phyloP scores from a whole-genome alignment of 805 yeast species.

The Ogataea dorogensis region DNA sequence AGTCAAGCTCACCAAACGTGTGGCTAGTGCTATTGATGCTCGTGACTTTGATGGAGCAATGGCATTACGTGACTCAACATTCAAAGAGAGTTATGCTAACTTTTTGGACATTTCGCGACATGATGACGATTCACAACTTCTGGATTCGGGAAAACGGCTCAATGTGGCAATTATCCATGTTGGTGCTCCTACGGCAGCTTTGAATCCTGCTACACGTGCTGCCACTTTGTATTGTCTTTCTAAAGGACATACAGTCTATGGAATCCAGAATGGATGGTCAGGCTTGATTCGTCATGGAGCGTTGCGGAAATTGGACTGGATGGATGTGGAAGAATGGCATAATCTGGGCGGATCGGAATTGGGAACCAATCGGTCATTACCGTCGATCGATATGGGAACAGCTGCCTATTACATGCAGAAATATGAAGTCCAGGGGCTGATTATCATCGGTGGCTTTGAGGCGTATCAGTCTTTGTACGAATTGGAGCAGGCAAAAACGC shows the following conservation, averaged over 20 bases:
- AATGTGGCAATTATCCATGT: constrained; percentile 85
- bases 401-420: constrained; percentile 92
- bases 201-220: constrained; percentile 91
- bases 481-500: constrained; percentile 68
- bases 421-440: constrained; percentile 80
- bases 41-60: constrained; percentile 87
- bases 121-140: constrained; percentile 58
- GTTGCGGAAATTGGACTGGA: constrained; percentile 72
- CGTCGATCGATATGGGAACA: constrained; percentile 81
- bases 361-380: constrained; percentile 91
- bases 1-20: constrained; percentile 81
- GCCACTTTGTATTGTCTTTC: constrained; percentile 86
- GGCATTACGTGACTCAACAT: constrained; percentile 81
- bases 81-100: constrained; percentile 74
- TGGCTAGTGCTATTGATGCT: constrained; percentile 78
- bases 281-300: constrained; percentile 91
- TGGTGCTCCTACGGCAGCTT: constrained; percentile 97
- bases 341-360: constrained; percentile 92
- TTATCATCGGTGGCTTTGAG: constrained; percentile 95
- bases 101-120: constrained; percentile 67
- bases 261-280: constrained; percentile 89
- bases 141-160: constrained; percentile 61
- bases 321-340: constrained; percentile 86
- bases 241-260: constrained; percentile 85
- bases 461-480: constrained; percentile 86